These are phyloP conservation scores for Arthonia radiata DNA, from an alignment of 495 filamentous ascomycete species.

Conservation along the genomic window DNA sequence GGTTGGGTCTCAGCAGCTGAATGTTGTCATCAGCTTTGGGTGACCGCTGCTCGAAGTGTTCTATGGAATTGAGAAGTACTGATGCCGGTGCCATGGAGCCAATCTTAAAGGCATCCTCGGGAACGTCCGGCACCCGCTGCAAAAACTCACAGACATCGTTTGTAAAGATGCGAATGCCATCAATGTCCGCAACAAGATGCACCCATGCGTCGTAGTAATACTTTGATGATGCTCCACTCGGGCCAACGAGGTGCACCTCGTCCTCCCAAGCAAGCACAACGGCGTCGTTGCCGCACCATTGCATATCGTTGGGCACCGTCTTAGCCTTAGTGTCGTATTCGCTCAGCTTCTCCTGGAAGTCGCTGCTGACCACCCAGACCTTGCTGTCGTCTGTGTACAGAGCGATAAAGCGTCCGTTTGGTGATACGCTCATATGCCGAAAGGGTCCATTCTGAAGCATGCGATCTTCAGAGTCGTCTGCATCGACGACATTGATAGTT, in stretches of 20 bases:
- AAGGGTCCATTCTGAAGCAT: constrained; percentile 81
- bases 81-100: constrained; percentile 74
- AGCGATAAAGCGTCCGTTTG: constrained; percentile 67
- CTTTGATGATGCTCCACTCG: constrained; percentile 49
- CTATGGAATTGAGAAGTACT: constrained; percentile 73
- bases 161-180: constrained; percentile 68
- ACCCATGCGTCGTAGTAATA: constrained; percentile 78
- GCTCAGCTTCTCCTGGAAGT: constrained; percentile 75
- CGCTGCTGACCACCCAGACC: constrained; percentile 79
- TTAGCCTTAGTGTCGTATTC: constrained; percentile 75
- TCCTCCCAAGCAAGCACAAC: constrained; percentile 94
- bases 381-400: constrained; percentile 70
- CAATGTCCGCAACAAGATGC: constrained; percentile 68
- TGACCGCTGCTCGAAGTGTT: constrained; percentile 76
- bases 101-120: constrained; percentile 66
- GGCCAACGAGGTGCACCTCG: constrained; percentile 86
- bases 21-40: constrained; percentile 96
- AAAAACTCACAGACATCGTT: constrained; percentile 88
- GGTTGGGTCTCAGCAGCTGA: constrained; percentile 61
- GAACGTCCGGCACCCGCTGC: constrained; percentile 74
- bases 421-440: constrained; percentile 66
- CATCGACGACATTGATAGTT: constrained; percentile 69
- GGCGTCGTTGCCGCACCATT: constrained; percentile 92
- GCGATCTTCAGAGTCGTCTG: constrained; percentile 72
- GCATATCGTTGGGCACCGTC: constrained; percentile 64